A percentile compares a stretch with the other conserved stretches of the same genome.
These are phyloP conservation scores for Nannochloropsis salina DNA, from an alignment of 108 stramenopile species.

Conservation along the genomic window DNA sequence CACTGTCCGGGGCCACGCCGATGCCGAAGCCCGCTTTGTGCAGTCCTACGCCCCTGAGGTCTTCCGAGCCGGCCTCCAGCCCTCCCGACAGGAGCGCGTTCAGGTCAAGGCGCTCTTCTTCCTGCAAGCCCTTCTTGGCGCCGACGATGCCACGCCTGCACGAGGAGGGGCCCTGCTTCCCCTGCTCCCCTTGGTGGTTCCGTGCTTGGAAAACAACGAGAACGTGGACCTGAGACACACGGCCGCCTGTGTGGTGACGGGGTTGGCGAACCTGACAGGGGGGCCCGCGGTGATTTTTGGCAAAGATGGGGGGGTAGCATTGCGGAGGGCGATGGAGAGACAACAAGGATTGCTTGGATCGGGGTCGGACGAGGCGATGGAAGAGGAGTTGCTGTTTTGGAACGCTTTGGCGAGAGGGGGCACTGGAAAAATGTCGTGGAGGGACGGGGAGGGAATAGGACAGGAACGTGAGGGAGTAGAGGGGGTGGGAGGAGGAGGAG, in stretches of 20 bases:
- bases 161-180: neutral
- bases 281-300: neutral
- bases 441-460: slow-evolving; percentile 2
- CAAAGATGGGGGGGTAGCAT: neutral
- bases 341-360: neutral
- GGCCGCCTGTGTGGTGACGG: neutral
- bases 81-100: neutral
- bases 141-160: neutral
- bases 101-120: neutral
- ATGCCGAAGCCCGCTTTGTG: neutral
- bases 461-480: neutral
- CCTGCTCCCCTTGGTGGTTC: neutral
- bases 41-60: neutral
- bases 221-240: neutral
- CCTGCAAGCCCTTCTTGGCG: neutral
- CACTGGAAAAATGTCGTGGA: neutral
- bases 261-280: slow-evolving; percentile 19
- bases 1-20: neutral
- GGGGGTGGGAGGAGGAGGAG: neutral
- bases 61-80: neutral
- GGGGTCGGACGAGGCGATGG: neutral
- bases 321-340: neutral
- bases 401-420: neutral
- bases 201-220: neutral
- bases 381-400: neutral